These are phyloP conservation scores for Canavalia gladiata DNA, from an alignment of 306 rosid species.

Conservation along the genomic window DNA sequence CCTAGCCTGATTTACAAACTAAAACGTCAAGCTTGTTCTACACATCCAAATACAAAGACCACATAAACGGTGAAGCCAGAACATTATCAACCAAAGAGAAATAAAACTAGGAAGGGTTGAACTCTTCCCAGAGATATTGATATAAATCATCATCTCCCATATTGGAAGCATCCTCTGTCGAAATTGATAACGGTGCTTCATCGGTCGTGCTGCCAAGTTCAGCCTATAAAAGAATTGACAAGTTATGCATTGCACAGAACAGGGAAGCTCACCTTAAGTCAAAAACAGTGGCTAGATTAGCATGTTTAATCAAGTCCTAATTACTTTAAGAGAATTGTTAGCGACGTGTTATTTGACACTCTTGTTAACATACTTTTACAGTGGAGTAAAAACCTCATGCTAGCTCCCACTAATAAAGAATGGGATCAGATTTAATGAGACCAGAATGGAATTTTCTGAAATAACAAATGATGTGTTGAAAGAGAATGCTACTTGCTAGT, in stretches of 20 bases:
- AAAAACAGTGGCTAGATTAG: constrained; percentile 10
- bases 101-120: constrained; percentile 31
- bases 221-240: constrained; percentile 62
- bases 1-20: constrained; percentile 41
- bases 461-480: background rate
- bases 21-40: constrained; percentile 41
- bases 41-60: constrained; percentile 34
- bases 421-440: background rate
- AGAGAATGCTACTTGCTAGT: constrained; percentile 17
- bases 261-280: background rate
- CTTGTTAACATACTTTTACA: background rate
- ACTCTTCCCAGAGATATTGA: constrained; percentile 49
- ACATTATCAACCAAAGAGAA: constrained; percentile 30
- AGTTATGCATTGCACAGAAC: constrained; percentile 35
- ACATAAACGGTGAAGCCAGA: constrained; percentile 41
- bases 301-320: constrained; percentile 1
- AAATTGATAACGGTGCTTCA: constrained; percentile 50
- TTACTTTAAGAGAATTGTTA: background rate
- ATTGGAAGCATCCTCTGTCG: constrained; percentile 37
- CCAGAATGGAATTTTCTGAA: background rate
- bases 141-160: constrained; percentile 60
- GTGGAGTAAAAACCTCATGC: constrained; percentile 10
- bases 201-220: constrained; percentile 57
- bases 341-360: constrained; percentile 7
- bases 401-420: constrained; percentile 14